A percentile compares a stretch with the other conserved stretches of the same genome.
Evolutionary conservation across 164 flowering plant species (phyloP).

Genomic region (Macadamia tetraphylla): DNA sequence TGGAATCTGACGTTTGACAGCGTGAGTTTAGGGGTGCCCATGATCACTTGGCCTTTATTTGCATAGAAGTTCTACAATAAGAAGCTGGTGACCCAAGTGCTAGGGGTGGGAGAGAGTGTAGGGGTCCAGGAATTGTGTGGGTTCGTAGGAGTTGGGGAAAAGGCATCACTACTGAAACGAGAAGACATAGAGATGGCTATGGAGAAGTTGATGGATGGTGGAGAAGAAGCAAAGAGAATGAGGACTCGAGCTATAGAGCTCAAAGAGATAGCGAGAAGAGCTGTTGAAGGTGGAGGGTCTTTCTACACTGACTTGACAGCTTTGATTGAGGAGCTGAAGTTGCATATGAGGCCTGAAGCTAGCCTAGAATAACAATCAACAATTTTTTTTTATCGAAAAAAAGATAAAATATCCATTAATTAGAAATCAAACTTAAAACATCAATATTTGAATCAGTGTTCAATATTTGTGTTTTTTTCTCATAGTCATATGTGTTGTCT

Average conservation of each 20-base stretch:
- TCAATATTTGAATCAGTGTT: no score
- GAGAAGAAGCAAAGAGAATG: conserved; percentile 22
- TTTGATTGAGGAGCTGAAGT: conserved; percentile 15
- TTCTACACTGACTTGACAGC: conserved; percentile 16
- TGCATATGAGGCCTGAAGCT: neutral
- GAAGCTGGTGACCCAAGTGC: conserved; percentile 22
- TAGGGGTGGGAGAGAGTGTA: conserved; percentile 20
- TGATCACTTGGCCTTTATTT: conserved; percentile 32
- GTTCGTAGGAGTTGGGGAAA: neutral
- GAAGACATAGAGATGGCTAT: conserved; percentile 20
- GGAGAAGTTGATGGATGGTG: conserved; percentile 19
- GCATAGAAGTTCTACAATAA: conserved; percentile 27
- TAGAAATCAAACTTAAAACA: no score
- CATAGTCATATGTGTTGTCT: no score
- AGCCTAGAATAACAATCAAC: no score
- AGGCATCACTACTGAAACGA: neutral
- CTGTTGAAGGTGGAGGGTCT: conserved; percentile 27
- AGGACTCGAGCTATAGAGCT: conserved; percentile 16
- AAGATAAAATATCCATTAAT: no score
- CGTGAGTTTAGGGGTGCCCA: conserved; percentile 21
- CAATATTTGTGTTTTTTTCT: no score
- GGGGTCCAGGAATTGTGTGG: conserved; percentile 15
- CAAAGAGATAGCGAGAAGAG: conserved; percentile 21
- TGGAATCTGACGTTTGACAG: conserved; percentile 33
- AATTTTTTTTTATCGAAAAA: no score